These are phyloP conservation scores for Aspergillus pseudonomiae DNA, from an alignment of 2,329 filamentous ascomycete genomes.

Conservation along the genomic window DNA sequence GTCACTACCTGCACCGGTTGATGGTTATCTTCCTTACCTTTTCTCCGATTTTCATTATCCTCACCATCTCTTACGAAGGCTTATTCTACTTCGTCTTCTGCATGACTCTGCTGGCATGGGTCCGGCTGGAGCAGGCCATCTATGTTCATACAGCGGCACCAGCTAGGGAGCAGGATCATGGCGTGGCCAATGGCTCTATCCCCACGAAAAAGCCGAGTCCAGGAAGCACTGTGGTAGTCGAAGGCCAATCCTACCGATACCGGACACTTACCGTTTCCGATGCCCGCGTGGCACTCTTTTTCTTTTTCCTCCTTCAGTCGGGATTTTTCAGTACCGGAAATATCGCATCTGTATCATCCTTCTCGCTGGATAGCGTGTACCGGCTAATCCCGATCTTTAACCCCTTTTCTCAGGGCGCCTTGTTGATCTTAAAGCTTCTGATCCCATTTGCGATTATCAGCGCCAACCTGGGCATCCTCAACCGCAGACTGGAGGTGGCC, in stretches of 20 bases:
- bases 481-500: conserved; percentile 78
- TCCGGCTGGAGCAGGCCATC: conserved; percentile 83
- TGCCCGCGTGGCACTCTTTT: conserved; percentile 86
- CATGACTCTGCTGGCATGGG: conserved; percentile 81
- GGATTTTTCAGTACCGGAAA: conserved; percentile 98
- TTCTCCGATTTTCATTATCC: conserved; percentile 89
- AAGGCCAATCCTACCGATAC: conserved; percentile 45
- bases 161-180: conserved; percentile 10
- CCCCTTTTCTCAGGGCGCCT: conserved; percentile 85
- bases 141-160: conserved; percentile 49
- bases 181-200: conserved; percentile 28
- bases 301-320: conserved; percentile 90
- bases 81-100: conserved; percentile 94
- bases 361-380: conserved; percentile 86
- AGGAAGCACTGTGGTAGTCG: conserved; percentile 38
- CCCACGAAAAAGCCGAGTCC: conserved; percentile 24
- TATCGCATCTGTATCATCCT: conserved; percentile 88
- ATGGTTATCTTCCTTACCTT: conserved; percentile 90
- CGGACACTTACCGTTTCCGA: conserved; percentile 80
- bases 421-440: conserved; percentile 86
- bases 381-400: conserved; percentile 90
- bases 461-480: conserved; percentile 91
- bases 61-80: conserved; percentile 96
- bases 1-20: conserved; percentile 86
- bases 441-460: conserved; percentile 92